Conservation (phyloP, 805 yeast genomes). For the Candida golubevii region DNA sequence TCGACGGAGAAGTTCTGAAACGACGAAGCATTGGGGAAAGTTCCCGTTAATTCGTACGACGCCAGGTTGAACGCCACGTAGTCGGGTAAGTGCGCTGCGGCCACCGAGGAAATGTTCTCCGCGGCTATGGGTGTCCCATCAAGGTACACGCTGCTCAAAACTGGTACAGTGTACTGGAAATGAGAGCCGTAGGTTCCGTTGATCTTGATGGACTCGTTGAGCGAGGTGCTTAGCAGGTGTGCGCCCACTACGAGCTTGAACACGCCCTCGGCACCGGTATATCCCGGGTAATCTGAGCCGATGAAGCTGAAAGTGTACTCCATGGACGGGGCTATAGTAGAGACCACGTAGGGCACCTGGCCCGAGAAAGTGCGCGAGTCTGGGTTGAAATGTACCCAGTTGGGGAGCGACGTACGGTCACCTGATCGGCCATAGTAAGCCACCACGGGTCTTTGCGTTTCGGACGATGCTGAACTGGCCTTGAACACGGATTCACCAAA, state of each 20-base stretch:
- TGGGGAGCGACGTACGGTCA: constrained; percentile 85
- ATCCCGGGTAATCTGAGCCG: constrained; percentile 77
- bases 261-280: constrained; percentile 60
- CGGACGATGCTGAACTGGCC: constrained; percentile 37
- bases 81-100: constrained; percentile 49
- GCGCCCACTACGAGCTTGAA: constrained; percentile 84
- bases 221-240: constrained; percentile 68
- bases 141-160: constrained; percentile 53
- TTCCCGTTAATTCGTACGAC: constrained; percentile 47
- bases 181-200: constrained; percentile 64
- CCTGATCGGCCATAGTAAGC: constrained; percentile 78
- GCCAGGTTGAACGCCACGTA: constrained; percentile 47
- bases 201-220: constrained; percentile 51
- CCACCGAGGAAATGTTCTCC: constrained; percentile 52
- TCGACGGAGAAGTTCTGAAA: constrained; percentile 49
- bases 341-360: constrained; percentile 80
- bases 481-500: constrained; percentile 61
- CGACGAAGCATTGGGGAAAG: constrained; percentile 46
- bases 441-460: constrained; percentile 36
- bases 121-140: constrained; percentile 52
- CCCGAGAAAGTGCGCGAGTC: constrained; percentile 70
- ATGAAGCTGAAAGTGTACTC: constrained; percentile 65
- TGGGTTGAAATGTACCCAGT: constrained; percentile 75
- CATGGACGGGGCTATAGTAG: constrained; percentile 83
- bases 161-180: constrained; percentile 57